Evolutionary conservation across 805 yeast species (phyloP).

Genomic region (Saccharomycopsis sp.): DNA sequence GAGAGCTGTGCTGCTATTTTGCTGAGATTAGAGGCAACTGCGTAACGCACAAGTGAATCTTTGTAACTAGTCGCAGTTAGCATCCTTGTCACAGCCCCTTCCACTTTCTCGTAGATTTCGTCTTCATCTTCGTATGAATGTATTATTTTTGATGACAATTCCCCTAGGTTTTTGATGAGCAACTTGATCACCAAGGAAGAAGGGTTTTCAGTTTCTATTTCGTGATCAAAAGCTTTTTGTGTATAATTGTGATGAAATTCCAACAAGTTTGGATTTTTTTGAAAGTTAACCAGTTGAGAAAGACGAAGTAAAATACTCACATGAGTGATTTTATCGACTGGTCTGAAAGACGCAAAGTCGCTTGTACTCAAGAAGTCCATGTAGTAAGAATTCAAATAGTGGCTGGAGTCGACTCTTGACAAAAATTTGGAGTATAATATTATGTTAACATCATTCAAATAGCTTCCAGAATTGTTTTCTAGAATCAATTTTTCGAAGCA

Average conservation of each 20-base stretch:
- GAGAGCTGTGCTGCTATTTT: conserved; percentile 33
- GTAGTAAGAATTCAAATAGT: conserved; percentile 26
- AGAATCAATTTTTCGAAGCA: conserved; percentile 31
- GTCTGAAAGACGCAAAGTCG: no score
- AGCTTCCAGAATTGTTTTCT: conserved; percentile 42
- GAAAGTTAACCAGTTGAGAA: no score
- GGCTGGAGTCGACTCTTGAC: conserved; percentile 36
- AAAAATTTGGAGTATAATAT: conserved; percentile 42
- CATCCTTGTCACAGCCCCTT: conserved; percentile 41
- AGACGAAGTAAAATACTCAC: no score
- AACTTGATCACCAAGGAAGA: conserved; percentile 15
- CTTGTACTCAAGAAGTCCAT: no score
- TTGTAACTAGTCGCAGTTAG: conserved; percentile 35
- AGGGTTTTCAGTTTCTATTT: no score
- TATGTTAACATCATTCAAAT: conserved; percentile 43
- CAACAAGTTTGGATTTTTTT: no score
- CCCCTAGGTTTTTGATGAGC: conserved; percentile 24
- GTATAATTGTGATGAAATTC: no score
- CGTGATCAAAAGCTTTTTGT: no score
- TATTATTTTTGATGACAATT: conserved; percentile 21
- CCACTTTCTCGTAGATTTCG: conserved; percentile 30
- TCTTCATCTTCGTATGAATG: conserved; percentile 19
- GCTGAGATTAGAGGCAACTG: conserved; percentile 58
- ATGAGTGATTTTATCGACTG: no score
- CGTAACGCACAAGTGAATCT: conserved; percentile 52